Evolutionary conservation across 129 eudicot genomes (phyloP).

Genomic region (Flaveria bidentis): DNA sequence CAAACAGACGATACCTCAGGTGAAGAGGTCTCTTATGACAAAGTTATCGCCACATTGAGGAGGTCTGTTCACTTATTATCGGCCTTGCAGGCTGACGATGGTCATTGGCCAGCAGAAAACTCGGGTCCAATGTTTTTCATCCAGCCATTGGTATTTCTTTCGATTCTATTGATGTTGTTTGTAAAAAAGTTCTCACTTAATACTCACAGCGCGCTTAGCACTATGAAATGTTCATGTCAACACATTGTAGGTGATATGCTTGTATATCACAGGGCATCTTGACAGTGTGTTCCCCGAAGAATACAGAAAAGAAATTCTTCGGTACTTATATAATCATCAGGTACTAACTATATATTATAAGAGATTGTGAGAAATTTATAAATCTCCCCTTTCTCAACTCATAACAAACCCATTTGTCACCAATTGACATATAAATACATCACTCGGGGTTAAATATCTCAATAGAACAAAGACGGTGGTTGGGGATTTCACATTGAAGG

Average conservation of each 20-base stretch:
- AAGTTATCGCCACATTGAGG: constrained; percentile 44
- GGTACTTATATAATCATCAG: constrained; percentile 59
- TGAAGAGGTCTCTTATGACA: constrained; percentile 57
- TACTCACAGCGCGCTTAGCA: no score
- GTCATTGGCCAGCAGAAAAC: constrained; percentile 88
- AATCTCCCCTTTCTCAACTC: no score
- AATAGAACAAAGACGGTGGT: constrained; percentile 72
- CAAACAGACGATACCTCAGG: constrained; percentile 53
- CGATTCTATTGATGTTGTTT: neutral
- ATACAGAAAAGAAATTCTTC: constrained; percentile 54
- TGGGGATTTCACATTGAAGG: constrained; percentile 82
- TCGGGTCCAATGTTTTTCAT: constrained; percentile 68
- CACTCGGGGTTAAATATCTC: no score
- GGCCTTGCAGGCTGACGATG: constrained; percentile 64
- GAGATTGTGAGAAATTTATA: no score
- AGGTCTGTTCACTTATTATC: constrained; percentile 52
- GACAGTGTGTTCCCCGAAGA: constrained; percentile 45
- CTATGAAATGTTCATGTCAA: no score
- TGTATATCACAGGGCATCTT: constrained; percentile 72
- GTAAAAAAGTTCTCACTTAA: no score
- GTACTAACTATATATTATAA: constrained; percentile 21
- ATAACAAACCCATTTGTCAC: no score
- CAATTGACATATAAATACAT: no score
- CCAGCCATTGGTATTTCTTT: constrained; percentile 53
- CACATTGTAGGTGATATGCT: constrained; percentile 55